A percentile compares a stretch with the other conserved stretches of the same genome.
These are phyloP conservation scores for Venturia oleaginea DNA, from an alignment of 2,329 filamentous ascomycete genomes.

Conservation along the genomic window DNA sequence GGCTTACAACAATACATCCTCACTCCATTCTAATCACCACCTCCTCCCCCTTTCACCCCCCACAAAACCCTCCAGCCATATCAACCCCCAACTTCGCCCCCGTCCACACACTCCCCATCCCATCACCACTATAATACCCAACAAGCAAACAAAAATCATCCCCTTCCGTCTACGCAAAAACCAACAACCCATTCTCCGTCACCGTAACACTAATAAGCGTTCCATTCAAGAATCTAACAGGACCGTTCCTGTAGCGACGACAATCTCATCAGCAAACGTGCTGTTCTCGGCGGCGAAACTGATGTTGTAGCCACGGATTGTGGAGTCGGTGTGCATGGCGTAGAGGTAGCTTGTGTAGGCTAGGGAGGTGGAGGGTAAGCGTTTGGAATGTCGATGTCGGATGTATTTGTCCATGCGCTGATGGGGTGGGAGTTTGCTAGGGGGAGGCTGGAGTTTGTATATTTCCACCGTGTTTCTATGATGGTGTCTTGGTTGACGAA, in stretches of 20 bases:
- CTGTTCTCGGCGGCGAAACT: background rate
- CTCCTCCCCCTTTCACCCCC: too few species aligned
- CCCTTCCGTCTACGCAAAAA: constrained; percentile 2
- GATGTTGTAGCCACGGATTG: constrained; percentile 10
- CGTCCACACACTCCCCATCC: background rate
- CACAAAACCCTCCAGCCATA: too few species aligned
- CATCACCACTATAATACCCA: background rate
- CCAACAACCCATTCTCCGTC: background rate
- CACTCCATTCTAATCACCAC: too few species aligned
- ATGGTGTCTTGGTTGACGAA: background rate
- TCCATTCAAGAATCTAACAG: background rate
- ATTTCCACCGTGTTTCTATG: constrained; percentile 7
- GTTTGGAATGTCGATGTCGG: background rate
- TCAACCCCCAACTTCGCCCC: too few species aligned
- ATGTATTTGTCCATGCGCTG: background rate
- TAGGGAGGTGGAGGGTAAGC: constrained; percentile 2
- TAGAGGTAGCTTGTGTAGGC: constrained; percentile 5
- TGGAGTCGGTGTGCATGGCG: background rate
- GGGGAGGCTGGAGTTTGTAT: background rate
- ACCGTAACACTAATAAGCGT: background rate
- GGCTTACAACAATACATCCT: too few species aligned
- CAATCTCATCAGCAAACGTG: background rate
- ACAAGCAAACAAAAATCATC: background rate
- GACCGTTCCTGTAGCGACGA: background rate
- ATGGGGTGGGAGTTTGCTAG: background rate